Base-by-base conservation (phyloP, 2,329 filamentous ascomycete genomes). In the Ceratocystis diversiconidia region DNA sequence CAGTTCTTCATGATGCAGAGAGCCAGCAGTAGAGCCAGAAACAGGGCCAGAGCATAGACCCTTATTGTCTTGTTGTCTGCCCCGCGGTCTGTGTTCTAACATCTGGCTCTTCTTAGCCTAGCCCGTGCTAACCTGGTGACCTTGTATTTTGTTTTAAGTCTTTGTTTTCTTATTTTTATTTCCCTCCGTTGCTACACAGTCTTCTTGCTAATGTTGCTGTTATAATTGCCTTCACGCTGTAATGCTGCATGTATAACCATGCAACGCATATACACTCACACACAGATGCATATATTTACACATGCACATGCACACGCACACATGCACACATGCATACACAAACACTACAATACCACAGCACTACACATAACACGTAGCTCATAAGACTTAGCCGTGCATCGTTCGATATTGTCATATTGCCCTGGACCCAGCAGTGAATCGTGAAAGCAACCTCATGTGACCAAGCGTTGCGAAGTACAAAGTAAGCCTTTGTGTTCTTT, bases 111-210 rank as follows among this genome's bases (percentile, higher is more conserved):
- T 41, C 36, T 41, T 41, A 41, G 36, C 36, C 10, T 1, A 41
- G 36, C 36, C 36, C 10, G 36, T 41, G 36, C 36, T 41, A 12
- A 41, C 36, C 36, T 41, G 36, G 36, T 12, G 52, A 28, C 25
- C 22, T 5, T 57, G 52, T 7, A 25, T 32, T 19, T 3, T 65
- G 44, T 22, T 61, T n/a, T 15, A 48, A 43, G 22, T 12, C 32
- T 55, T 64, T n/a, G 19, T 64, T 62, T 28, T 48, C 44, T 48
- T 15, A 28, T 48, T 62, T 43, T 48, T 65, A 15, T 41, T 61
- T 61, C n/a, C 61, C 28, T 61, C 30, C 52, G 44, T 10, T 44
- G 57, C 25, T 59, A 44, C 30, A 41, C 36, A 15, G 10, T 32
- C 36, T 43, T 32, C 22, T 65, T 44, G 60, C 28, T 48, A 17